Conservation (phyloP, 1,284 basidiomycete genomes). For the Irpex rosettiformis region DNA sequence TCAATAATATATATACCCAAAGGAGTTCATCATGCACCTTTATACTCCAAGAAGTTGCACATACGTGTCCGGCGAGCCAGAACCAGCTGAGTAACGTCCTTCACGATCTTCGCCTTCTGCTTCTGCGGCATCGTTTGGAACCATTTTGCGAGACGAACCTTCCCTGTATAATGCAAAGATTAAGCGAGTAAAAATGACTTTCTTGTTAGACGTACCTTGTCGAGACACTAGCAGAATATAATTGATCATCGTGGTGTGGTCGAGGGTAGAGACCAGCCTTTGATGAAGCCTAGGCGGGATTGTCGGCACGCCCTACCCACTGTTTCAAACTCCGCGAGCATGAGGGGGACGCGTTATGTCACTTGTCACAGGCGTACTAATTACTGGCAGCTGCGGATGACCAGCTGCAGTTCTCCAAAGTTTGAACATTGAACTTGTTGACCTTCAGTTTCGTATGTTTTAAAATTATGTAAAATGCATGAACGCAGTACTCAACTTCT, state of each 20-base stretch:
- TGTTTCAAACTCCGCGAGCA: not conserved
- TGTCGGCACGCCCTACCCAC: not conserved
- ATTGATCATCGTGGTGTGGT: conserved; percentile 31
- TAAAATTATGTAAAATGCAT: no score
- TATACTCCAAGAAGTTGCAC: conserved; percentile 99
- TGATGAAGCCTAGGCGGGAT: not conserved
- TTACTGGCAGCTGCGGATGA: not conserved
- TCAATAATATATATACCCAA: not conserved
- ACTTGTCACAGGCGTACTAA: not conserved
- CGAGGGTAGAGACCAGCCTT: not conserved
- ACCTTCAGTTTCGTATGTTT: not conserved
- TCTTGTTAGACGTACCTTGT: conserved; percentile 84
- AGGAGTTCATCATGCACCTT: conserved; percentile 57
- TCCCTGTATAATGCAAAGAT: conserved; percentile 58
- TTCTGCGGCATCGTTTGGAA: conserved; percentile 95
- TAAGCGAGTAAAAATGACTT: no score
- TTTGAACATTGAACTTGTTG: not conserved
- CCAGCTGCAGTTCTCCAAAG: not conserved
- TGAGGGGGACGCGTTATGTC: not conserved
- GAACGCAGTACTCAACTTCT: no score
- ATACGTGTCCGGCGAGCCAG: conserved; percentile 94
- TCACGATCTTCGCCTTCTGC: conserved; percentile 96
- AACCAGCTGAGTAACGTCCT: conserved; percentile 98
- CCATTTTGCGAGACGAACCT: conserved; percentile 98
- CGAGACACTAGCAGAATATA: conserved; percentile 81